Base-by-base conservation (phyloP, 2,329 filamentous ascomycete genomes). In the Colletotrichum lindemuthianum region DNA sequence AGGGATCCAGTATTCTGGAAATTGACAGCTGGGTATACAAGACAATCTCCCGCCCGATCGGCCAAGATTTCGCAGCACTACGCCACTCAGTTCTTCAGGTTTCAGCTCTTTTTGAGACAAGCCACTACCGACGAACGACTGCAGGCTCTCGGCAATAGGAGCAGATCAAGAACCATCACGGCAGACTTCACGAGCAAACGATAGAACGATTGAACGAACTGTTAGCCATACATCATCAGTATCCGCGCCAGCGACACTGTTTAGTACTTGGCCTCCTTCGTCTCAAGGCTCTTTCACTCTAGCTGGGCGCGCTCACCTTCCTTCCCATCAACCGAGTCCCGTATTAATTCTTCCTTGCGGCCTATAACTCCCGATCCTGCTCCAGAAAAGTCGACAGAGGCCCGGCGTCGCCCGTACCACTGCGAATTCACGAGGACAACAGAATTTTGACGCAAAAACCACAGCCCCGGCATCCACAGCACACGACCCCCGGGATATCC, bases 391-490 rank as follows among this genome's bases (percentile, higher is more conserved):
- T 33, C 32, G 34, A 48, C 32, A 48, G 45, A n/a, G 24, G 45
- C 15, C 50, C 37, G 16, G n/a, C 36, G 11, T 16, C 54, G 40
- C 34, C 33, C 58, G 50, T 56, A 48, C 51, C 39, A 61, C 58
- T 34, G 41, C 61, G 57, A 55, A 45, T 43, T 54, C 61, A 65
- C 61, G 58, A 61, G 61, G 58, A 51, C 61, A 65, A 34, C 61
- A 61, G 45, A 61, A 41, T 56, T 65, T 61, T 61, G 61, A 40
- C 61, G 34, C 51, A 45, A 45, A 10, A 44, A 44, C 12, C 15
- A 45, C 50, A 57, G 53, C 41, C 55, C 50, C 43, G 43, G 33
- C 6, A n/a, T 11, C n/a, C 48, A 11, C 47, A 11, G 33, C 24
- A 10, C 24, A 33, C 36, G 36, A 33, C 47, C 57, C 57, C 61